Base-by-base conservation (phyloP, 148 eudicot genomes). In the Bassia scoparia region DNA sequence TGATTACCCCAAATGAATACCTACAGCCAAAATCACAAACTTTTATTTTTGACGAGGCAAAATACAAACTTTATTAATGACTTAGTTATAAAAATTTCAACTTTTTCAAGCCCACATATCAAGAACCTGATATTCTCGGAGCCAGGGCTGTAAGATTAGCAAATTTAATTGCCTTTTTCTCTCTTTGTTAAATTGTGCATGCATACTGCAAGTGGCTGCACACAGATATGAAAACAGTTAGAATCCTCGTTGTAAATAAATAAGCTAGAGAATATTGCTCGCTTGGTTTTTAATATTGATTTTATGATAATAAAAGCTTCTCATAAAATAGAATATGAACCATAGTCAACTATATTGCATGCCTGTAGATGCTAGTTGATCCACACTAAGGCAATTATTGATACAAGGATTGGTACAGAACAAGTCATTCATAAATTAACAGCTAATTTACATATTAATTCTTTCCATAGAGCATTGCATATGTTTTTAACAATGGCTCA, bases 61-160 rank as follows among this genome's bases (percentile, higher is more conserved):
- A n/a, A n/a, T n/a, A n/a, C n/a, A n/a, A n/a, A n/a, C n/a, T n/a
- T n/a, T n/a, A n/a, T n/a, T n/a, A n/a, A n/a, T n/a, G n/a, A n/a
- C n/a, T n/a, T n/a, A n/a, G n/a, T n/a, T n/a, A n/a, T n/a, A n/a
- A n/a, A n/a, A n/a, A n/a, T n/a, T n/a, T n/a, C n/a, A n/a, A n/a
- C n/a, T n/a, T n/a, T n/a, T n/a, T n/a, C n/a, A n/a, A n/a, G n/a
- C n/a, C n/a, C n/a, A n/a, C n/a, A n/a, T n/a, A n/a, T n/a, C n/a
- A n/a, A n/a, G n/a, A n/a, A n/a, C n/a, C n/a, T 96, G 99, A 87
- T 96, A 96, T 79, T 96, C 99, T 62, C 99, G 89, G 44, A 96
- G 85, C 96, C 96, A 96, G 27, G 99, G 92, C 85, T 96, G 97
- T 12, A 86, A 66, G 68, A 96, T 85, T 85, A 92, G 97, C 87